A percentile compares a stretch with the other conserved stretches of the same genome.
phyloP scores from a whole-genome alignment of 2,329 filamentous ascomycete species.

The Sclerotiophoma versabilis region DNA sequence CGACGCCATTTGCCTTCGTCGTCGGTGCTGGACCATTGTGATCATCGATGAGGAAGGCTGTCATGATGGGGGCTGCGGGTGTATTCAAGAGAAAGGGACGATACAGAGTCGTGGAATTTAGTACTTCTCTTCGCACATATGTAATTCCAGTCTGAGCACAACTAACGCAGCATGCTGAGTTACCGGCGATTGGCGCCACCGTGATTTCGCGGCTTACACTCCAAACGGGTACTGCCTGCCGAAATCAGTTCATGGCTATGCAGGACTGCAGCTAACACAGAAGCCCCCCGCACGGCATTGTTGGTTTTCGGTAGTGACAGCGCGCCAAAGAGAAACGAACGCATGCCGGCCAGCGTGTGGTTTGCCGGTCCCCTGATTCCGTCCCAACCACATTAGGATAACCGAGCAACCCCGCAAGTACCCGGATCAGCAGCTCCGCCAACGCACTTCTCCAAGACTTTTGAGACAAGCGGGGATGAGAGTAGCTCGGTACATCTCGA shows the following conservation, averaged over 20 bases:
- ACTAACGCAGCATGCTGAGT: neutral
- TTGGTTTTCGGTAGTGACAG: neutral
- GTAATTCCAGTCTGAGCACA: neutral
- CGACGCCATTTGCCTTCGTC: neutral
- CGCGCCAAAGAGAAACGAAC: neutral
- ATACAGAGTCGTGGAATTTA: neutral
- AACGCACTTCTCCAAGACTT: neutral
- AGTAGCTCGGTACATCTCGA: neutral
- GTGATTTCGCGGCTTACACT: neutral
- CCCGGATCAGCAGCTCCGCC: neutral
- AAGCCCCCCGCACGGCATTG: neutral
- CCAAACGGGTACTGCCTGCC: neutral
- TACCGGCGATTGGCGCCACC: neutral
- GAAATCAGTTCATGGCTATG: neutral
- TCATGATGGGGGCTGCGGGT: conserved; percentile 18
- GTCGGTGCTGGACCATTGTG: conserved; percentile 4
- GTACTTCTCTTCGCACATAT: neutral
- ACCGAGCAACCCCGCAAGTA: neutral
- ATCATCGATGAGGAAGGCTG: conserved; percentile 20
- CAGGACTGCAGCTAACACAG: no score
- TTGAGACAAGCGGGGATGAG: neutral
- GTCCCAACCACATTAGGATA: neutral
- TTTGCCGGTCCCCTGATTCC: neutral
- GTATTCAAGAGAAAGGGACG: neutral
- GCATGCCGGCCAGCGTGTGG: neutral